phyloP scores from a whole-genome alignment of 495 filamentous ascomycete species.

The Penicillium diatomitis region DNA sequence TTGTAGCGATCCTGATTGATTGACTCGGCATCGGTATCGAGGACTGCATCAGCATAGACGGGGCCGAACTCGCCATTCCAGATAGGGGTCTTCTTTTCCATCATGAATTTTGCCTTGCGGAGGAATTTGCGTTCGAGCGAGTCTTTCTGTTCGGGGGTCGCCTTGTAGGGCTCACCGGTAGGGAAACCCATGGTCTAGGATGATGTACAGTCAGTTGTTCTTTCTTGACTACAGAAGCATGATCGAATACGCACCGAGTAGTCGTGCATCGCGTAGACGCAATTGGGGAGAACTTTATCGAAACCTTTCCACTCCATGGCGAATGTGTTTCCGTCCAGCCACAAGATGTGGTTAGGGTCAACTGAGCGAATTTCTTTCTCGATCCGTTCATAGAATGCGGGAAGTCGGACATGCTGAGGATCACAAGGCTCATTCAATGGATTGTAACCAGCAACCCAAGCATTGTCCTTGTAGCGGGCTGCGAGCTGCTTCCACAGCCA shows the following conservation, averaged over 20 bases:
- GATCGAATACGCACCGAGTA: slow-evolving; percentile 31
- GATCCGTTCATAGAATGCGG: slow-evolving; percentile 46
- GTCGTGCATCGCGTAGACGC: slow-evolving; percentile 55
- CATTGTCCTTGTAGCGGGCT: slow-evolving; percentile 45
- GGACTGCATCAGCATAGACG: slow-evolving; percentile 40
- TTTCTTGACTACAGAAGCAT: too few relatives aligned
- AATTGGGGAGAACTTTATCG: slow-evolving; percentile 40
- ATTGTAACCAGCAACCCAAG: slow-evolving; percentile 55
- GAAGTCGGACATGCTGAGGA: slow-evolving; percentile 44
- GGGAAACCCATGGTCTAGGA: slow-evolving; percentile 46
- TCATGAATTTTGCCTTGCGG: slow-evolving; percentile 53
- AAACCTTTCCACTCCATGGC: slow-evolving; percentile 46
- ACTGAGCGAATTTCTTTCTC: slow-evolving; percentile 50
- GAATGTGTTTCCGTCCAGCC: slow-evolving; percentile 58
- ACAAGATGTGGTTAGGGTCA: slow-evolving; percentile 55
- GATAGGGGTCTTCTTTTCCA: slow-evolving; percentile 39
- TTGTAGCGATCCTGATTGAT: slow-evolving; percentile 45
- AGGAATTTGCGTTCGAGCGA: slow-evolving; percentile 38
- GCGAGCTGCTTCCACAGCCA: slow-evolving; percentile 54
- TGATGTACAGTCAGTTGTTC: not conserved
- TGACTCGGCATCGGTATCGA: slow-evolving; percentile 26
- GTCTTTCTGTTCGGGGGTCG: slow-evolving; percentile 42
- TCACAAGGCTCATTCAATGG: slow-evolving; percentile 59
- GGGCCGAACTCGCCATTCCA: slow-evolving; percentile 65
- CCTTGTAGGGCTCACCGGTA: slow-evolving; percentile 40